These are phyloP conservation scores for Talaromyces sp. DNA, from an alignment of 2,329 filamentous ascomycete genomes.

Conservation along the genomic window DNA sequence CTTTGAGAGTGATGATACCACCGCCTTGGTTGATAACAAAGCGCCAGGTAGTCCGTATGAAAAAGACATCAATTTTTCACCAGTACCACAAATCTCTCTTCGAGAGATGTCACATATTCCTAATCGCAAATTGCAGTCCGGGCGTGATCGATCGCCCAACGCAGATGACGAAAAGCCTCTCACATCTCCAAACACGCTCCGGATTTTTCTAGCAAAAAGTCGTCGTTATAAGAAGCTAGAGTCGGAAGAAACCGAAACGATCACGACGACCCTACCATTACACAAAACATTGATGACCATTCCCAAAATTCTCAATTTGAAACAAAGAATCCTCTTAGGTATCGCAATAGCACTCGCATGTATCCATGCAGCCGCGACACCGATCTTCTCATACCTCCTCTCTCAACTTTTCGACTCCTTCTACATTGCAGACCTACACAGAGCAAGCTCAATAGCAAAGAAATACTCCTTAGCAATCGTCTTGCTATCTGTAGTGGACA, in stretches of 20 bases:
- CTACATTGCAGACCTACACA: slow-evolving; percentile 51
- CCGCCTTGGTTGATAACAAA: not conserved
- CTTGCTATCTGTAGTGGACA: slow-evolving; percentile 65
- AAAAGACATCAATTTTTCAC: not conserved
- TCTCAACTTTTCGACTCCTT: slow-evolving; percentile 70
- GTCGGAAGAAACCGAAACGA: not conserved
- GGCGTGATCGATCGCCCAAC: not conserved
- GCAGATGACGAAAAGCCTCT: not conserved
- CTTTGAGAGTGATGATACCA: not conserved
- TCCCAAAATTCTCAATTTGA: slow-evolving; percentile 60
- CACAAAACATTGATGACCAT: slow-evolving; percentile 64
- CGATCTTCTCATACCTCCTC: slow-evolving; percentile 73
- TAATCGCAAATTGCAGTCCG: not conserved
- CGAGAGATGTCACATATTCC: not conserved
- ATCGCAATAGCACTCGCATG: slow-evolving; percentile 61
- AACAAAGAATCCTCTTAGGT: slow-evolving; percentile 55
- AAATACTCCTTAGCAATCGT: slow-evolving; percentile 70
- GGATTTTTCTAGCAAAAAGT: not conserved
- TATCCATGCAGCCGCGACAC: slow-evolving; percentile 64
- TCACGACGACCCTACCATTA: slow-evolving; percentile 33
- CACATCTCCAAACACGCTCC: not conserved
- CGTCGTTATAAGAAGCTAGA: not conserved
- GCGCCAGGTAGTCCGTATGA: not conserved
- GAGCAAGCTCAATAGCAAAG: slow-evolving; percentile 48
- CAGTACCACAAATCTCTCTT: not conserved